These are phyloP conservation scores for Neoscytalidium dimidiatum DNA, from an alignment of 2,329 filamentous ascomycete genomes.

Conservation along the genomic window DNA sequence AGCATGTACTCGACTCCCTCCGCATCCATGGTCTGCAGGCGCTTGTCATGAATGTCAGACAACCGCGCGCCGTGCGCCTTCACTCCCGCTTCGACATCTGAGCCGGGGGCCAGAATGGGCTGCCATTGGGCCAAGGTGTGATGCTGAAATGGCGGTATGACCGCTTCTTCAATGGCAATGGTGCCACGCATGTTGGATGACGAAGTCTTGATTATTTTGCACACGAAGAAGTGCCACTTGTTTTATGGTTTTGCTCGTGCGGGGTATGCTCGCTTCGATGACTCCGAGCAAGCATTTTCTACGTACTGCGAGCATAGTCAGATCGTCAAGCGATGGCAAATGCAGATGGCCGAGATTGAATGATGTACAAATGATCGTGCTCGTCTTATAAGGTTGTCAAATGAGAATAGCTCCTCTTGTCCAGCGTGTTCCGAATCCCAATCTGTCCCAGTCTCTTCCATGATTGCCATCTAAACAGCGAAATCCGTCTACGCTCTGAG, in stretches of 20 bases:
- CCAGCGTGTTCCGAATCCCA: too few species aligned
- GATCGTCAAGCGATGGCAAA: background rate
- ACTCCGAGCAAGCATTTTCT: background rate
- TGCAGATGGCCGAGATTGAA: too few species aligned
- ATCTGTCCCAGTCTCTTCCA: too few species aligned
- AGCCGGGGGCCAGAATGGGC: conserved; percentile 58
- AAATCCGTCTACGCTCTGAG: too few species aligned
- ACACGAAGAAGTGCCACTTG: background rate
- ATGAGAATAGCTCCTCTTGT: too few species aligned
- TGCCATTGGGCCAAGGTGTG: conserved; percentile 66
- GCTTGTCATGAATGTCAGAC: conserved; percentile 45
- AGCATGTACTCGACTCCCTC: conserved; percentile 52
- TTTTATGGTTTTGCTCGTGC: background rate
- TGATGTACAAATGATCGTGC: too few species aligned
- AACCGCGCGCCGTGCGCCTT: conserved; percentile 59
- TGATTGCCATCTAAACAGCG: background rate
- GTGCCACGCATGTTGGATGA: conserved; percentile 58
- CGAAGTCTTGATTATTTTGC: too few species aligned
- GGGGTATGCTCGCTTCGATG: background rate
- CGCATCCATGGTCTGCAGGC: conserved; percentile 46
- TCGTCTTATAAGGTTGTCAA: too few species aligned
- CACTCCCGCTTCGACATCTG: conserved; percentile 36
- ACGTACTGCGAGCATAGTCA: background rate
- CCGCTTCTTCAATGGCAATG: conserved; percentile 63
- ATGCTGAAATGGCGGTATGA: conserved; percentile 59